Evolutionary conservation across 305 asterid genomes (phyloP), one percentile per base, ranked within the genome.

Genomic region (Fraxinus sp.): DNA sequence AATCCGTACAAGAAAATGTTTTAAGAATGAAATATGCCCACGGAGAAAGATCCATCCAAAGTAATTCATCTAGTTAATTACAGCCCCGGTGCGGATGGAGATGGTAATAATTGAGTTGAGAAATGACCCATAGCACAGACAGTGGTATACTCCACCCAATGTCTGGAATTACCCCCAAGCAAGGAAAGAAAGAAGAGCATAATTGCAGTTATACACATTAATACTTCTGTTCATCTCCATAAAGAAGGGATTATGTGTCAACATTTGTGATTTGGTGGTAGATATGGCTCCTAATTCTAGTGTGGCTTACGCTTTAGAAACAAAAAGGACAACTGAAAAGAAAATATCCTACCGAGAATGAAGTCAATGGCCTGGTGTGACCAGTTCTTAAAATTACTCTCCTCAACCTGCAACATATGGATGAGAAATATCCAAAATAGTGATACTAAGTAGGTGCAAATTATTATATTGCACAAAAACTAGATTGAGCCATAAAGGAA

Each of bases 361-460:
- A 95, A 95, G 85, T 93, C 98, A 85, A 88, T 91, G 7, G 98
- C 98, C 89, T 93, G 98, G 88, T 93, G 99, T 33, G 97, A 95
- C 97, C 92, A 90, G 77, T 86, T 95, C 85, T 91, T 91, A 90
- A 92, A 93, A 79, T 86, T 89, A 73, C 86, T 84, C 71, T 84
- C 92, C 86, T 90, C 93, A 82, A 85, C 88, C 98, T 93, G 91
- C 84, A 86, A 73, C n/a, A 66, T 82, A 85, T 26, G 73, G 33
- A 77, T 80, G 70, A 64, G 13, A 49, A 62, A 86, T 73, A 75
- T 83, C 52, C 76, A 75, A 71, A 36, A 39, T 22, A 26, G 77
- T 33, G 22, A 33, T 82, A 81, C n/a, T 37, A 73, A 35, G 81
- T 84, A 57, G 46, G 26, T 49, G 46, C 79, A 81, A 75, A 16